Evolutionary conservation across 2,329 filamentous ascomycete species (phyloP).

Genomic region (Alternaria alternata): DNA sequence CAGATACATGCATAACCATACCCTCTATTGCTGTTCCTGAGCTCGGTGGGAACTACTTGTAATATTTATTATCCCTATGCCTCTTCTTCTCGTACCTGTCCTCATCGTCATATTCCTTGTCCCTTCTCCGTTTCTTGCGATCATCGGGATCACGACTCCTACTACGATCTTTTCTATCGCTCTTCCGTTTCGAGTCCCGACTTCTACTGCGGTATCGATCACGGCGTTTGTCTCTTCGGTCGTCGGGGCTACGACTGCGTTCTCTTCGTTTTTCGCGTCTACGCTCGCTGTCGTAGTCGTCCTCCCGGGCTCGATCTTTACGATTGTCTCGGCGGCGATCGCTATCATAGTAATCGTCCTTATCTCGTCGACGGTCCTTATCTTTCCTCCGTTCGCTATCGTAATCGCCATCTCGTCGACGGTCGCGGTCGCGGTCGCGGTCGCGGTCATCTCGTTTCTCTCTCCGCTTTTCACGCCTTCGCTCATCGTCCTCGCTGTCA

Average conservation of each 20-base stretch:
- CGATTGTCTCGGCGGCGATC: slow-evolving; percentile 31
- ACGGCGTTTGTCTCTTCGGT: slow-evolving; percentile 29
- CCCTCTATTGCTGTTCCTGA: neutral
- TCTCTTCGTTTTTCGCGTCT: slow-evolving; percentile 23
- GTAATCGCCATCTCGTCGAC: slow-evolving; percentile 27
- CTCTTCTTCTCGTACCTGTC: slow-evolving; percentile 30
- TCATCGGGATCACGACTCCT: slow-evolving; percentile 34
- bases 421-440: slow-evolving; percentile 11
- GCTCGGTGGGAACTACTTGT: slow-evolving; percentile 2
- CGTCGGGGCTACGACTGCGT: slow-evolving; percentile 39
- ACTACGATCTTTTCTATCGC: slow-evolving; percentile 28
- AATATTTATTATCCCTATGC: slow-evolving; percentile 22
- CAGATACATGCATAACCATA: neutral
- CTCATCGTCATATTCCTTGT: slow-evolving; percentile 36
- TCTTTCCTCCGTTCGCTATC: slow-evolving; percentile 31
- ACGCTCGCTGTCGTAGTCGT: slow-evolving; percentile 24
- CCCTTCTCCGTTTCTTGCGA: slow-evolving; percentile 34
- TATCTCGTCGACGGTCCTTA: slow-evolving; percentile 28
- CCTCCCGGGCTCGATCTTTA: slow-evolving; percentile 25
- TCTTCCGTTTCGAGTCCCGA: slow-evolving; percentile 29
- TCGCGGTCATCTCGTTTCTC: slow-evolving; percentile 23
- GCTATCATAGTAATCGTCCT: slow-evolving; percentile 29
- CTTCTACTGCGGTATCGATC: slow-evolving; percentile 38
- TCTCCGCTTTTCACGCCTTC: slow-evolving; percentile 28
- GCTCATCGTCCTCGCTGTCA: slow-evolving; percentile 26